These are phyloP conservation scores for Fusarium torulosum DNA, from an alignment of 2,329 filamentous ascomycete species.

Conservation along the genomic window DNA sequence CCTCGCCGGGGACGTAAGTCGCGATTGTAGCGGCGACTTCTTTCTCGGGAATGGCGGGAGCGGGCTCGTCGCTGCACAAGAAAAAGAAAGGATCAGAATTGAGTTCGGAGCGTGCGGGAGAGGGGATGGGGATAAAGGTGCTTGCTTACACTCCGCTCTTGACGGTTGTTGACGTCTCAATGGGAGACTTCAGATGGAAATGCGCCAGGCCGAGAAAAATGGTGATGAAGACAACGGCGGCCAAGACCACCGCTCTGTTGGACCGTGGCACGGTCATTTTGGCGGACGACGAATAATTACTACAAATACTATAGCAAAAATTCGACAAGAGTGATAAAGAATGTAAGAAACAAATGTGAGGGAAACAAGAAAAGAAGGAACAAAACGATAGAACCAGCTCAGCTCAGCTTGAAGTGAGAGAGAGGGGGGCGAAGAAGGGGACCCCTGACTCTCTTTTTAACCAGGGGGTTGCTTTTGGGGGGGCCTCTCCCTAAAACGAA, in stretches of 20 bases:
- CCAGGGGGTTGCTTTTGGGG: conserved; percentile 2
- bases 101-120: neutral
- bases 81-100: neutral
- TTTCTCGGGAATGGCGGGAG: conserved; percentile 29
- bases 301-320: neutral
- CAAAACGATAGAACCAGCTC: conserved; percentile 1
- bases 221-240: conserved; percentile 29
- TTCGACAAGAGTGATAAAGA: neutral
- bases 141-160: conserved; percentile 20
- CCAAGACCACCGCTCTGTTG: conserved; percentile 30
- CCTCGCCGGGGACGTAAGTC: conserved; percentile 22
- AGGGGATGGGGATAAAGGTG: no score
- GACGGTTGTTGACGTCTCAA: conserved; percentile 1
- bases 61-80: conserved; percentile 15
- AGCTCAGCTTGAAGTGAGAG: conserved; percentile 13
- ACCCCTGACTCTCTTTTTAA: conserved; percentile 32
- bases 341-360: conserved; percentile 1
- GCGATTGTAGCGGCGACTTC: conserved; percentile 20
- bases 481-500: conserved; percentile 16
- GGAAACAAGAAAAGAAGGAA: conserved; percentile 1
- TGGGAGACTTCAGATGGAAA: conserved; percentile 29
- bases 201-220: conserved; percentile 31
- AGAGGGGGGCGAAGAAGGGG: conserved; percentile 2
- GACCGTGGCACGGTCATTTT: conserved; percentile 31
- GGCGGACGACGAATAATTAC: neutral